phyloP scores from a whole-genome alignment of 2,329 filamentous ascomycete species.

The Colletotrichum zoysiae region DNA sequence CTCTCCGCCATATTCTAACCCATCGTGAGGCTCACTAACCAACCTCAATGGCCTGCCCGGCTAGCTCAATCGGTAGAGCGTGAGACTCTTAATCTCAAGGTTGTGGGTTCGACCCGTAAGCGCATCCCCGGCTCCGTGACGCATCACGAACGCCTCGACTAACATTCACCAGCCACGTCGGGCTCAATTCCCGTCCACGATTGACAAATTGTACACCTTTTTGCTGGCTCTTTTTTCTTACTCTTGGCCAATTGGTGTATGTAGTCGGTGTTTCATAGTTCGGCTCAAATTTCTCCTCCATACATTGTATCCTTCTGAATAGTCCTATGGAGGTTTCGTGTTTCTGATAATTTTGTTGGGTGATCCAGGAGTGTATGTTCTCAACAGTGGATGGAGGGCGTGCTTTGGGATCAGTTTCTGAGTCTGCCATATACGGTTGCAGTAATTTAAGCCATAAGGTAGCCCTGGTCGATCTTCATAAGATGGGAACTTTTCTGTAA shows the following conservation, averaged over 20 bases:
- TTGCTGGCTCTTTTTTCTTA: background rate
- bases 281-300: background rate
- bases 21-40: background rate
- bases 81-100: constrained; percentile 77
- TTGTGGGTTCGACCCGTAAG: constrained; percentile 63
- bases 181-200: constrained; percentile 41
- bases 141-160: background rate
- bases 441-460: background rate
- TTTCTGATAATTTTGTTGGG: background rate
- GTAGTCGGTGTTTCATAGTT: background rate
- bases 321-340: background rate
- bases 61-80: constrained; percentile 81
- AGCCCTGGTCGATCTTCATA: background rate
- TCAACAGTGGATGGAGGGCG: background rate
- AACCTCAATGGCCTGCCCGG: constrained; percentile 53
- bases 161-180: constrained; percentile 28
- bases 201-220: constrained; percentile 4
- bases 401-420: background rate
- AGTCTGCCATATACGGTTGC: background rate
- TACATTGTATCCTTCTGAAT: background rate
- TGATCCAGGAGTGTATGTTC: background rate
- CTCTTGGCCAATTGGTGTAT: background rate
- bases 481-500: background rate
- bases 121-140: background rate
- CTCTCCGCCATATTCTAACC: background rate